Percentiles rank a stretch among this genome's conserved stretches.
These are phyloP conservation scores for Begonia loranthoides DNA, from an alignment of 306 rosid genomes.

Conservation along the genomic window DNA sequence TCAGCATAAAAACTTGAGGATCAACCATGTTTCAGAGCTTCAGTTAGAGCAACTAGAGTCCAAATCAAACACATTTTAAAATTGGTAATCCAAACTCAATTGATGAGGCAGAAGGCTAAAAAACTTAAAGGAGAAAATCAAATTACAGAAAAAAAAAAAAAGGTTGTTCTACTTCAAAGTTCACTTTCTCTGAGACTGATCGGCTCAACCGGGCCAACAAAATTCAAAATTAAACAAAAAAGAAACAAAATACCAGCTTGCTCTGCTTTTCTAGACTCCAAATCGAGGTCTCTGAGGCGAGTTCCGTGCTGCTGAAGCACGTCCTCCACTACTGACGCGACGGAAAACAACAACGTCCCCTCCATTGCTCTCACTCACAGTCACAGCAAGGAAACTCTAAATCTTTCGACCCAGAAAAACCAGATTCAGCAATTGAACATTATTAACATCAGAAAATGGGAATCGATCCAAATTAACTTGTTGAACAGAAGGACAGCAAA, in stretches of 20 bases:
- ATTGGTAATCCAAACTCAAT: too few relatives aligned
- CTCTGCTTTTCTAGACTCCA: slow-evolving; percentile 67
- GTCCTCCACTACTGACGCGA: slow-evolving; percentile 70
- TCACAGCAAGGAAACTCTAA: slow-evolving; percentile 1
- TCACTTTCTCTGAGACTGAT: too few relatives aligned
- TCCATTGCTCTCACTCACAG: slow-evolving; percentile 16
- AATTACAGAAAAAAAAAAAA: too few relatives aligned
- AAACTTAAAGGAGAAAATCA: too few relatives aligned
- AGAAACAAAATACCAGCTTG: slow-evolving; percentile 52
- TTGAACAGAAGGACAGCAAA: neutral
- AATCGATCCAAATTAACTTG: neutral
- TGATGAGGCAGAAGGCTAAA: too few relatives aligned
- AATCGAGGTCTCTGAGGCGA: slow-evolving; percentile 61
- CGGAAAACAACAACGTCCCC: slow-evolving; percentile 54
- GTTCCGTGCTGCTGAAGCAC: slow-evolving; percentile 79
- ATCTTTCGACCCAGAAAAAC: neutral
- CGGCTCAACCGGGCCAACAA: neutral
- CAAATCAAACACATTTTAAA: too few relatives aligned
- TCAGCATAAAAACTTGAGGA: slow-evolving; percentile 3
- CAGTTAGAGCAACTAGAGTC: too few relatives aligned
- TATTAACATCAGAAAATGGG: neutral
- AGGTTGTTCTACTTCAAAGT: too few relatives aligned
- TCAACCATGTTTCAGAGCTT: slow-evolving; percentile 1
- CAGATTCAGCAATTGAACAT: neutral
- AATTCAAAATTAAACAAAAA: neutral